Base-by-base conservation (phyloP, 352 stramenopile genomes). In the Hyaloperonospora brassicae region DNA sequence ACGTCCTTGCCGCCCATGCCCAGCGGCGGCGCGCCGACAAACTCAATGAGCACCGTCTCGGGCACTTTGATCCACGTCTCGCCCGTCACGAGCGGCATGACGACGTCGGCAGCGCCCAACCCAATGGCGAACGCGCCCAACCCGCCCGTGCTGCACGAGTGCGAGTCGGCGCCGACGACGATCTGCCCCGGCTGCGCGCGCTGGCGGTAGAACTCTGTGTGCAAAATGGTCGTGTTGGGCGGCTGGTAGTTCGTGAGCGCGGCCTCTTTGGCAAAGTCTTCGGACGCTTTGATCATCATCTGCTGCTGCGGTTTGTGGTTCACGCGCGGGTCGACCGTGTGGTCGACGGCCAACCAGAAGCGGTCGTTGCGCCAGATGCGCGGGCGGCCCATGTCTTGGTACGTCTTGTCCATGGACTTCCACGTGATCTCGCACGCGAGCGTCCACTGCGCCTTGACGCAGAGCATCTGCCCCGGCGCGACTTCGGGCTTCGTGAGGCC, bases 61-160 rank as follows among this genome's bases (percentile, higher is more conserved):
- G 81, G 81, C 41, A 91, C 77, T 58, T 87, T 88, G 64, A 91
- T 88, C 81, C 81, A 91, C 41, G 81, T 91, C 64, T 91, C 76
- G 13, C 81, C 81, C 22, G 81, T 91, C 40, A 91, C 81, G 1
- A 91, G 66, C 1, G 81, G 81, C 78, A 91, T 89, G 17, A 91
- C 81, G 24, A 91, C 81, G 59, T 91, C 81, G 2, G 76, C 81
- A 0, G 81, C 81, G 9, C 81, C 81, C 6, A 91, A 62, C 1
- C 81, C 81, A 1, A 76, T 74, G 5, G 81, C 81, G 43, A 91
- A 91, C 7, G 81, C 59, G 17, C 81, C 81, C 81, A 91, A 85
- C 10, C 81, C 81, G 2, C 81, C 81, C 7, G 76, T 77, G 52
- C 70, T 85, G 59, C 81, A 91, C 43, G 81, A 88, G 73, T 91